Conservation (phyloP, 441 rosid genomes). For the Brassica hybrid region DNA sequence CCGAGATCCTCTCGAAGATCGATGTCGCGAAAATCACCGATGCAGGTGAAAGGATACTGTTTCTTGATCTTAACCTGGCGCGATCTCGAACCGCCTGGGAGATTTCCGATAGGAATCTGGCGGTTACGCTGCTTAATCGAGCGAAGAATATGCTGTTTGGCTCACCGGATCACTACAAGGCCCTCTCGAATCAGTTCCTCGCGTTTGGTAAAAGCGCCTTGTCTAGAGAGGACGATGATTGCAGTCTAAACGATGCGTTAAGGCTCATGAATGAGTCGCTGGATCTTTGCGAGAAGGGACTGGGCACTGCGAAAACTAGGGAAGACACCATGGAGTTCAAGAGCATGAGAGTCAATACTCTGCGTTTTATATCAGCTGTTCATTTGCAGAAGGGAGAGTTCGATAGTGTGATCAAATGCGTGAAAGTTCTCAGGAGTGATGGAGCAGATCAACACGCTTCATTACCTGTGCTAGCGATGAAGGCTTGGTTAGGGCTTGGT, state of each 20-base stretch:
- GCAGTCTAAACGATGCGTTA: conserved; percentile 61
- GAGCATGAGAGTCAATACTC: conserved; percentile 61
- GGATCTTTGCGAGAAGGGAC: conserved; percentile 83
- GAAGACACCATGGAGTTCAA: conserved; percentile 65
- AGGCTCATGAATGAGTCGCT: conserved; percentile 86
- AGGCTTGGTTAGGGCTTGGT: conserved; percentile 92
- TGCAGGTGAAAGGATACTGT: conserved; percentile 64
- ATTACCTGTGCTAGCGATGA: conserved; percentile 93
- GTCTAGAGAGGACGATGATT: conserved; percentile 48
- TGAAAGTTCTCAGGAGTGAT: conserved; percentile 74
- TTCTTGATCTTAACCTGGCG: conserved; percentile 76
- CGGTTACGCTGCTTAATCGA: conserved; percentile 71
- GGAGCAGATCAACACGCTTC: conserved; percentile 80
- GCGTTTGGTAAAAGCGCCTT: conserved; percentile 64
- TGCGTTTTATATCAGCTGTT: conserved; percentile 87
- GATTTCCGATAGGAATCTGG: conserved; percentile 65
- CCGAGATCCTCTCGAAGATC: conserved; percentile 70
- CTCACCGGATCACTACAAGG: conserved; percentile 64
- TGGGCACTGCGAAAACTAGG: conserved; percentile 57
- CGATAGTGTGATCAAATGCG: conserved; percentile 89
- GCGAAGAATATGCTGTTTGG: conserved; percentile 73
- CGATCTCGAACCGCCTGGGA: conserved; percentile 94
- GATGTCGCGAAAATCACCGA: conserved; percentile 59
- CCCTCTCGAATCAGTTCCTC: conserved; percentile 71
- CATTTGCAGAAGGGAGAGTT: conserved; percentile 87